These are phyloP conservation scores for Ophiocordyceps camponoti-floridani DNA, from an alignment of 2,329 filamentous ascomycete genomes.

Conservation along the genomic window DNA sequence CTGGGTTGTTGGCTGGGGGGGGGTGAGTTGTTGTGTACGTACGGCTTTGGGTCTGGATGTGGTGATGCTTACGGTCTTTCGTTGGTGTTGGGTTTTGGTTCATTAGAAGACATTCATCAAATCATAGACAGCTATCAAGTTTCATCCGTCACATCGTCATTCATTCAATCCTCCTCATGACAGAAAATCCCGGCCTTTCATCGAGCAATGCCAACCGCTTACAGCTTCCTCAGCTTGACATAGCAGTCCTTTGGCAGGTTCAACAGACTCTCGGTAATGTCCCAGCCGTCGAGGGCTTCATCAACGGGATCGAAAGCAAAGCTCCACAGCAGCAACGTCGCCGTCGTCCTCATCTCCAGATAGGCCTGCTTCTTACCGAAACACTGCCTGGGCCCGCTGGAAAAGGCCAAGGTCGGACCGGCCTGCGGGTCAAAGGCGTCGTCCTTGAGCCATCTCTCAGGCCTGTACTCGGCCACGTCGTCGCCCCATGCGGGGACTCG, in stretches of 20 bases:
- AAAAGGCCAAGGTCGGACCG: constrained; percentile 18
- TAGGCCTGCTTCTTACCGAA: constrained; percentile 19
- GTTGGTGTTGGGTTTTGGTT: too few species aligned
- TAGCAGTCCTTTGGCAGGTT: constrained; percentile 11
- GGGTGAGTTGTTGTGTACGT: too few species aligned
- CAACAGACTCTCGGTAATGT: constrained; percentile 7
- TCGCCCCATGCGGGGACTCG: constrained; percentile 13
- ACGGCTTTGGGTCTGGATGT: too few species aligned
- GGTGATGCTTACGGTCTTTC: too few species aligned
- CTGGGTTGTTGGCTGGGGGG: too few species aligned
- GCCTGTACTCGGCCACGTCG: constrained; percentile 13
- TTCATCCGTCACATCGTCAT: constrained; percentile 18
- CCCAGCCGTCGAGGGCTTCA: constrained; percentile 5
- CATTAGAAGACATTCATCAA: too few species aligned
- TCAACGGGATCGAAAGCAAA: constrained; percentile 12
- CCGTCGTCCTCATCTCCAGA: constrained; percentile 15
- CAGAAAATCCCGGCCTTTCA: neutral
- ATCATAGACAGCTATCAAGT: too few species aligned
- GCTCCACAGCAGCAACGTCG: constrained; percentile 19
- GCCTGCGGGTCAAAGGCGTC: constrained; percentile 13
- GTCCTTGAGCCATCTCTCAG: constrained; percentile 18
- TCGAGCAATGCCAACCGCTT: neutral
- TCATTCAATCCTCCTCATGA: neutral
- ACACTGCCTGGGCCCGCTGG: constrained; percentile 17
- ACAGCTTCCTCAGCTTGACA: constrained; percentile 6